Base-by-base conservation (phyloP, 2,329 filamentous ascomycete species). In the Diaporthe ilicicola region DNA sequence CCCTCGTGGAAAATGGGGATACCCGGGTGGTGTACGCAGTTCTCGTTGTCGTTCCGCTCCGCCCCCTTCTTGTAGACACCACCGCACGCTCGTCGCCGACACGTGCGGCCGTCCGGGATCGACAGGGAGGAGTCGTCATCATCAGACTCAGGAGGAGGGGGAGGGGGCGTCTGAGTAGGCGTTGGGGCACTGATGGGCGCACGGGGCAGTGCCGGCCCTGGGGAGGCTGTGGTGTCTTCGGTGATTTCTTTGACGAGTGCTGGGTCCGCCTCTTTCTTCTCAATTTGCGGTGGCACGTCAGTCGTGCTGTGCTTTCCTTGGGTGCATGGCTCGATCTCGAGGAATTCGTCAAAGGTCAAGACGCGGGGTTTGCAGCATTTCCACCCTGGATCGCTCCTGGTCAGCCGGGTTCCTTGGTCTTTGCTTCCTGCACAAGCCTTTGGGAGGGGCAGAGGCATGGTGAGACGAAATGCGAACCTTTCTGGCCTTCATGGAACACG, bases 301-400 rank as follows among this genome's bases (percentile, higher is more conserved):
- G 96, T 93, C 15, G 94, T 94, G 71, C 93, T 96, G 85, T 99
- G 96, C 77, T 92, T 95, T 78, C 96, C 96, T 15, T 91, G 93
- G 32, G 96, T 97, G 87, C 96, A 99, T 46, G 96, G 95, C 62
- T 93, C 86, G 77, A 99, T 98, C 72, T 87, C 82, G 82, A 99
- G 93, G 86, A 99, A 99, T 84, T 99, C 96, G 83, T 99, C 96
- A 81, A 99, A 99, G 72, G 94, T 98, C 77, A 99, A 87, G 77
- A 98, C 94, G 78, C 96, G 93, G 70, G 95, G 92, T 84, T 98
- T 98, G 89, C 96, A 99, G 86, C 96, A 99, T 85, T 97, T 97
- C 95, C 96, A 98, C 79, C 96, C 95, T 98, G 78, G 54, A 15
- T 19, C 19, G 32, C 37, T 46, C 24, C 34, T 17, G 54, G 62